Base-by-base conservation (phyloP, 352 stramenopile species). In the Globisporangium cylindrosporum region DNA sequence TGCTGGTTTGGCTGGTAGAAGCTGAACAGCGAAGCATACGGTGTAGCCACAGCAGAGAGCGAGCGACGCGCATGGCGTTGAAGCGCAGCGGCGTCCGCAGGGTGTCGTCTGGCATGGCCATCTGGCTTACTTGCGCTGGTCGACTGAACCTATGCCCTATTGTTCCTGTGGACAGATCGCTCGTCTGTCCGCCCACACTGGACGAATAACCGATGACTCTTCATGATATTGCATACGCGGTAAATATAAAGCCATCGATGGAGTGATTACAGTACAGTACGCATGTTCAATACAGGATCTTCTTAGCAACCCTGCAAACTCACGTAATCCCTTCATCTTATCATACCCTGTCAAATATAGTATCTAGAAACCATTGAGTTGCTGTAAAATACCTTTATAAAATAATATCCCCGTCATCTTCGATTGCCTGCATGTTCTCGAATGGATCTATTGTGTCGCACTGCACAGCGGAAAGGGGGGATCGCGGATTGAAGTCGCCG, bases 401-500 rank as follows among this genome's bases (percentile, higher is more conserved):
- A 29, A 7, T 2, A 1, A 61, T 61, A 61, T 18, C 1, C 55
- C 29, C 25, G 27, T 29, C 29, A 48, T 61, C 29, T 1, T 27
- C 54, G 54, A 9, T 43, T 0, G 9, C 6, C 0, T 25, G 7
- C 6, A 27, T 61, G 55, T 61, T 61, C 55, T 61, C 55, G 55
- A 61, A 61, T 61, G 55, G 55, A 61, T 46, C 55, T 24, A 59
- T 59, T 29, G 43, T 38, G 22, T 36, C 18, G 10, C 36, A 14
- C 14, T 22, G 25, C 55, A 24, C 18, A 24, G 15, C 25, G 55
- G 20, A 62, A 61, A 48, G 32, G 56, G 56, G 56, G 56, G 43
- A 22, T 49, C 43, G 32, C 34, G 32, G 34, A 38, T 64, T 55
- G 34, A 64, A 64, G 59, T 55, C 36, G 36, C 32, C 34, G 27